Base-by-base conservation (phyloP, 441 rosid species). In the Corymbia calophylla region DNA sequence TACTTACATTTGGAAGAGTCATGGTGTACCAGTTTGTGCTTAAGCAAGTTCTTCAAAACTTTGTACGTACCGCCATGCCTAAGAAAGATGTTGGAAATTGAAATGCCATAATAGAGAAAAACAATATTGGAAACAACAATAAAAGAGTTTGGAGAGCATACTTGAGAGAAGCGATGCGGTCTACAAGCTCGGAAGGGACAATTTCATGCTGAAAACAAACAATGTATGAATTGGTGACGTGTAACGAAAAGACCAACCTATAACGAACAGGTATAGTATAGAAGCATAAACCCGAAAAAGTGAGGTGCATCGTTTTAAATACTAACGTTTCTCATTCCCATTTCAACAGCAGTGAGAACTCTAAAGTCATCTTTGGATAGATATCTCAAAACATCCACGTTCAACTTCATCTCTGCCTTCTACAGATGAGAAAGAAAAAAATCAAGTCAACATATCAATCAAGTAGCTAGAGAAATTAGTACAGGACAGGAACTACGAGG, bases 41-140 rank as follows among this genome's bases (percentile, higher is more conserved):
- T 97, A 66, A 97, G 99, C 93, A 96, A 95, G 92, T 96, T 98
- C 95, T 97, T 98, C 91, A 98, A 91, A 88, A 96, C 97, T 89
- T 96, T 96, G 92, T 95, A 97, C 4, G 99, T 95, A 86, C 99
- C 98, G 88, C 99, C 99, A 92, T 95, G 98, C 92, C 99, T 96
- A 90, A 62, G 6, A 89, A 29, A 90, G 39, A 87, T 15, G 9
- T 64, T 29, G 48, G 47, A 85, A 66, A 56, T 70, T 27, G 62
- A 27, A 51, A 85, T 89, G 87, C 19, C 68, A 49, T 1, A 39
- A 68, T 23, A 90, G 81, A 49, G 32, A 39, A 25, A 86, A 58
- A 88, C 49, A 1, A 54, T 54, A 88, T 32, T 39, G 27, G 7
- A 81, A 62, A 87, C 39, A 27, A 39, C 27, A 27, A 32, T 73